phyloP scores from a whole-genome alignment of 2,329 filamentous ascomycete genomes.

The Pseudocercospora cruenta region DNA sequence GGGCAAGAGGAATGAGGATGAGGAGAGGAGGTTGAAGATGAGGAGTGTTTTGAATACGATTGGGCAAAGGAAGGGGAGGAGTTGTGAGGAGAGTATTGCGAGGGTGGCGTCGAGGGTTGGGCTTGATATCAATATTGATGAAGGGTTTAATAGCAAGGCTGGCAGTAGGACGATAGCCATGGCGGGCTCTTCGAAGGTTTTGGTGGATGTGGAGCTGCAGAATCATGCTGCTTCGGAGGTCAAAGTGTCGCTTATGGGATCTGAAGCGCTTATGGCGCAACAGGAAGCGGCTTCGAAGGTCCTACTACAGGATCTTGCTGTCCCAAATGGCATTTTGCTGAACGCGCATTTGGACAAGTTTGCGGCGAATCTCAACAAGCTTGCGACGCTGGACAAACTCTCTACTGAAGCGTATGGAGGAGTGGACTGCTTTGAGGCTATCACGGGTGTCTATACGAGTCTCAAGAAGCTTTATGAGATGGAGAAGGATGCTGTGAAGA shows the following conservation, averaged over 20 bases:
- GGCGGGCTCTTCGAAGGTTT: constrained; percentile 34
- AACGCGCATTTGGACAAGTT: constrained; percentile 74
- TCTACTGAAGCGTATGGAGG: constrained; percentile 58
- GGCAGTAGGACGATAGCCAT: constrained; percentile 42
- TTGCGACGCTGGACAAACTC: constrained; percentile 72
- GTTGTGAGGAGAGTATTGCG: constrained; percentile 76
- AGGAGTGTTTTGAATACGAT: constrained; percentile 69
- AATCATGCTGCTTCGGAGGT: constrained; percentile 54
- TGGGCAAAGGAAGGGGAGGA: constrained; percentile 67
- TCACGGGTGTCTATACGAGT: constrained; percentile 73
- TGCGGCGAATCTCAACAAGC: constrained; percentile 69
- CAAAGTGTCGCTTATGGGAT: constrained; percentile 65
- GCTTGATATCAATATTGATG: constrained; percentile 35
- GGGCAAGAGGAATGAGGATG: constrained; percentile 54
- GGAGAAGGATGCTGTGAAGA: constrained; percentile 60
- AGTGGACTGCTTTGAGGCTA: constrained; percentile 76
- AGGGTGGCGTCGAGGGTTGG: constrained; percentile 70
- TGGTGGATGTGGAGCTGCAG: constrained; percentile 38
- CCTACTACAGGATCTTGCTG: constrained; percentile 66
- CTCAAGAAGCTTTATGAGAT: constrained; percentile 71
- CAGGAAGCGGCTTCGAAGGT: constrained; percentile 67
- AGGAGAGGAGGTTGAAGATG: constrained; percentile 56
- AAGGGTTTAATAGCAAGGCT: constrained; percentile 24
- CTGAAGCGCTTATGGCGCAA: constrained; percentile 62
- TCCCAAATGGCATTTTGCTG: constrained; percentile 62